Base-by-base conservation (phyloP, 108 stramenopile genomes). In the Skeletonema menzelii region DNA sequence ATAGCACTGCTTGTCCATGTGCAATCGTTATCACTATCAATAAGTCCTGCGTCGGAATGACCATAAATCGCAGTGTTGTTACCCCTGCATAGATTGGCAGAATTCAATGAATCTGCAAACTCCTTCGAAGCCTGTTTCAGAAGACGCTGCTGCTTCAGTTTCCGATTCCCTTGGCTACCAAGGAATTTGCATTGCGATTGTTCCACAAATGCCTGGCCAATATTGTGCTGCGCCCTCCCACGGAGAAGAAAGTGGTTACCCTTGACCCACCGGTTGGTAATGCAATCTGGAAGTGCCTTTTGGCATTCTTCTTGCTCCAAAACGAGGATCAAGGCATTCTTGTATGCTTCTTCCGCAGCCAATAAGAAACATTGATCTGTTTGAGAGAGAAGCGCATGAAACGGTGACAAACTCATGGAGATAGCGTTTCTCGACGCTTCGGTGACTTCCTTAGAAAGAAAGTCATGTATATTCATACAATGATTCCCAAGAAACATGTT, bases 201-300 rank as follows among this genome's bases (percentile, higher is more conserved):
- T 44, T 79, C 77, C 8, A 67, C 38, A 7, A 56, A 31, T 14
- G 77, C 57, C 28, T 42, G 56, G 14, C 70, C 77, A 32, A 79
- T 79, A 31, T 79, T 79, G 19, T 37, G 40, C 32, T 79, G 77
- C 0, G 77, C 77, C 28, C 78, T 60, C 1, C 67, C 78, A 19
- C 78, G 67, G 11, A 79, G 49, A 20, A 79, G 67, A 20, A 79
- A 47, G 24, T 73, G 78, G 32, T 79, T 72, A 13, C 65, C 72
- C 31, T 69, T 73, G 27, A 66, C 67, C 67, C 56, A 69, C 13
- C 47, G 62, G 22, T 57, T 40, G 26, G 67, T 67, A 11, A 79
- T 63, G 38, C 35, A 22, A 11, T 46, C 19, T 19, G 53, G 27
- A 63, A 56, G 65, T 27, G 27, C 46, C 15, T 63, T 34, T 44